These are phyloP conservation scores for Pestalotiopsis sp. DNA, from an alignment of 2,329 filamentous ascomycete genomes.

Conservation along the genomic window DNA sequence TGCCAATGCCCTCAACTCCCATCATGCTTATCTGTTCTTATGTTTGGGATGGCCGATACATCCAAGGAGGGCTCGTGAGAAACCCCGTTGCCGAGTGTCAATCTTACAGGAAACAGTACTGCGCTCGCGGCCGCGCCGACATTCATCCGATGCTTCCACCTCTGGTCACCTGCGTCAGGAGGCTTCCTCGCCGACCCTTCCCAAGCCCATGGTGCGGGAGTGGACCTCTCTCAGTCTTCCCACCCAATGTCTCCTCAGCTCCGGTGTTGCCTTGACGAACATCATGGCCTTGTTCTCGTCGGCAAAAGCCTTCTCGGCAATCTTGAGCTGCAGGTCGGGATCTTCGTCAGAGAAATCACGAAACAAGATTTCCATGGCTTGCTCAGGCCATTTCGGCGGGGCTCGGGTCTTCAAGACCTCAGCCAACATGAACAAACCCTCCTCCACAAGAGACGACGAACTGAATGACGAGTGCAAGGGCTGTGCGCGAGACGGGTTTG, in stretches of 20 bases:
- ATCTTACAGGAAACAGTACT: not conserved
- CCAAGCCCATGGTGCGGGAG: slow-evolving; percentile 34
- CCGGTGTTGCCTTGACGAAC: slow-evolving; percentile 62
- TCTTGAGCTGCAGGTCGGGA: slow-evolving; percentile 60
- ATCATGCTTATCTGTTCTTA: not conserved
- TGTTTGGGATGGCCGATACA: not conserved
- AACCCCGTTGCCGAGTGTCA: not conserved
- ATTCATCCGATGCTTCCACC: not conserved
- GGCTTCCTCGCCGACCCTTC: slow-evolving; percentile 32
- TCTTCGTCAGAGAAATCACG: slow-evolving; percentile 60
- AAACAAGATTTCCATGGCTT: slow-evolving; percentile 62
- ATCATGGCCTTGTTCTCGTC: slow-evolving; percentile 64
- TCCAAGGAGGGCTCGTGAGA: not conserved
- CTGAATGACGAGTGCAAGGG: slow-evolving; percentile 25
- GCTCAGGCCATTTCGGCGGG: slow-evolving; percentile 56
- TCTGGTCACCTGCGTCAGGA: slow-evolving; percentile 15
- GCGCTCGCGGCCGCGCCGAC: not conserved
- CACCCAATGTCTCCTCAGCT: slow-evolving; percentile 59
- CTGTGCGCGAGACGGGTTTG: slow-evolving; percentile 18
- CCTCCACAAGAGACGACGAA: slow-evolving; percentile 34
- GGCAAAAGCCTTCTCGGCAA: slow-evolving; percentile 60
- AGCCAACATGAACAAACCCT: slow-evolving; percentile 38
- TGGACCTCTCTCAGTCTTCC: slow-evolving; percentile 52
- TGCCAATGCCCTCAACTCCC: not conserved
- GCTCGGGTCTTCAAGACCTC: slow-evolving; percentile 43